Evolutionary conservation across 257 asterid species (phyloP), one percentile per base, ranked within the genome.

Genomic region (Leptodermis oblonga): DNA sequence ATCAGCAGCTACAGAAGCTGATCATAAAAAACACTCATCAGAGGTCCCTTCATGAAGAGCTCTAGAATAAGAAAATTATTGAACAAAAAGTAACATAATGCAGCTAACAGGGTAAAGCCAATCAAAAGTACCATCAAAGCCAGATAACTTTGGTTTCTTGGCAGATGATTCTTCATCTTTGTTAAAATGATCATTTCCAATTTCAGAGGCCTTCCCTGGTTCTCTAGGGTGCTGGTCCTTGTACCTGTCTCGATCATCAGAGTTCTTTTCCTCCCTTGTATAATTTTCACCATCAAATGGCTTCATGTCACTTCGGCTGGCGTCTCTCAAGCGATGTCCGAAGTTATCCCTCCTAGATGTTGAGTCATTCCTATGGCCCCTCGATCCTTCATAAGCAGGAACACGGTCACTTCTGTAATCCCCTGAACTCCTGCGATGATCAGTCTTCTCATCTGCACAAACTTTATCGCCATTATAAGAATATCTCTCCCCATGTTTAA

Each of bases 111-210:
- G 42, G 25, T 17, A 55, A 31, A 46, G 41, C 52, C 58, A 30
- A 68, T 53, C 22, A 45, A 45, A 23, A 66, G 62, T 81, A 87
- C 89, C 90, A 59, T 70, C 86, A 18, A 62, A 59, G 84, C 73
- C 59, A 55, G 71, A 81, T 69, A 82, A 25, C 79, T 82, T 90
- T n/a, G 89, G 73, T 72, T 86, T 92, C 81, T 87, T 90, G 60
- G 89, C 81, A 41, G 77, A 69, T 59, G 85, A 69, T 62, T 75
- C 90, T 53, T 82, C 79, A 72, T 74, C 84, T 72, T 83, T 82
- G 65, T 72, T 46, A 45, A 73, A 76, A 43, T 34, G 68, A 53
- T 60, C 49, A 10, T 72, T 76, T 63, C 28, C 76, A 52, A 73
- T 86, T 65, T 76, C 90, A 77, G 71, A 71, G 41, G 49, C 72